Percentiles rank a stretch among this genome's conserved stretches.
phyloP scores from a whole-genome alignment of 345 rosid species.

The Excoecaria agallocha region DNA sequence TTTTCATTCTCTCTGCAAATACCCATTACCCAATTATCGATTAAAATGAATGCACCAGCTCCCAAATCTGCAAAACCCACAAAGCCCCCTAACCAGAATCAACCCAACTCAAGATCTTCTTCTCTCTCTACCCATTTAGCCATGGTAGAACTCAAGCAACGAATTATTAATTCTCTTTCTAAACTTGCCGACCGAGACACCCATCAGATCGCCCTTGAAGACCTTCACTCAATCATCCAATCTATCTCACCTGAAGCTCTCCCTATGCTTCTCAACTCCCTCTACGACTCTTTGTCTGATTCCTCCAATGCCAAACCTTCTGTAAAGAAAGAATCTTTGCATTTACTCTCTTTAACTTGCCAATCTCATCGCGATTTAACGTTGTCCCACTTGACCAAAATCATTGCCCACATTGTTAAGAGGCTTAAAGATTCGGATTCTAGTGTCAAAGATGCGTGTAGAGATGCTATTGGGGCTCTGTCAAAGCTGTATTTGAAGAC shows the following conservation, averaged over 20 bases:
- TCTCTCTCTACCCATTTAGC: slow-evolving; percentile 81
- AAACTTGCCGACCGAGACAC: slow-evolving; percentile 97
- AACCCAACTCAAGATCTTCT: slow-evolving; percentile 44
- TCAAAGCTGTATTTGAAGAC: slow-evolving; percentile 69
- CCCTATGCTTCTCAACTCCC: slow-evolving; percentile 86
- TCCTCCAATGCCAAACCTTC: slow-evolving; percentile 81
- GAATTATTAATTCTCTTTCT: slow-evolving; percentile 76
- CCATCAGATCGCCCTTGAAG: slow-evolving; percentile 87
- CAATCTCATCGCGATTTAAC: slow-evolving; percentile 61
- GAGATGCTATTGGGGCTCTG: slow-evolving; percentile 73
- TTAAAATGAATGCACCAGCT: slow-evolving; percentile 49
- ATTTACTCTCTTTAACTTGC: slow-evolving; percentile 61
- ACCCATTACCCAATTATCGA: neutral
- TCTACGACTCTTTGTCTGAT: slow-evolving; percentile 58
- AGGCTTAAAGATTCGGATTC: slow-evolving; percentile 86
- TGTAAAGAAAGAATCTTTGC: slow-evolving; percentile 80
- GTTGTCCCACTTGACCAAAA: slow-evolving; percentile 63
- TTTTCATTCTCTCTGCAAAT: neutral
- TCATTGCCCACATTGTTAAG: slow-evolving; percentile 67
- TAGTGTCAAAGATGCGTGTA: slow-evolving; percentile 86
- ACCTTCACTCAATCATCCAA: slow-evolving; percentile 70
- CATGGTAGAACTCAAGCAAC: slow-evolving; percentile 92
- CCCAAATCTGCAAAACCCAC: slow-evolving; percentile 47
- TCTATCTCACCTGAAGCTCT: slow-evolving; percentile 71
- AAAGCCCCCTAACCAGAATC: slow-evolving; percentile 24